Evolutionary conservation across 306 rosid genomes (phyloP).

Genomic region (Malus sylvestris): DNA sequence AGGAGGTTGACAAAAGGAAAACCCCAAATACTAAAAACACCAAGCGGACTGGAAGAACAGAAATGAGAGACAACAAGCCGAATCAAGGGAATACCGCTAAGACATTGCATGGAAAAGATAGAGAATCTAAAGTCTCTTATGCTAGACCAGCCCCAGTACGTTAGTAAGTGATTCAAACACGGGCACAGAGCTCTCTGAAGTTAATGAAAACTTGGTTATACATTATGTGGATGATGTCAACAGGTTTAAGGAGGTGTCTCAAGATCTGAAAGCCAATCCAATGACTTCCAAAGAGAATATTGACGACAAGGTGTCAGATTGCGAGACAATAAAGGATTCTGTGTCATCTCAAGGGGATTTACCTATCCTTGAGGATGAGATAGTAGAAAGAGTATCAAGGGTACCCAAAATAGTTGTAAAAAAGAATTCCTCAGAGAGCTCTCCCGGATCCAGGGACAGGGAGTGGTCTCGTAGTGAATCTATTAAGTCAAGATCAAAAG

Average conservation of each 20-base stretch:
- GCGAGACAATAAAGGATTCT: slow-evolving; percentile 62
- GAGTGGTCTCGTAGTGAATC: slow-evolving; percentile 36
- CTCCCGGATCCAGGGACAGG: slow-evolving; percentile 16
- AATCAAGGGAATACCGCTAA: slow-evolving; percentile 42
- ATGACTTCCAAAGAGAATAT: slow-evolving; percentile 34
- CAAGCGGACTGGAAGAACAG: slow-evolving; percentile 47
- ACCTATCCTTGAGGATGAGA: slow-evolving; percentile 49
- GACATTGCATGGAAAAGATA: slow-evolving; percentile 45
- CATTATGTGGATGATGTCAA: slow-evolving; percentile 62
- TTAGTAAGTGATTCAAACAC: slow-evolving; percentile 46
- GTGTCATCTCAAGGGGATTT: slow-evolving; percentile 72
- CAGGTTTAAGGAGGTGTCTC: slow-evolving; percentile 51
- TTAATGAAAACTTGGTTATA: slow-evolving; percentile 45
- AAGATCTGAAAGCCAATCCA: slow-evolving; percentile 37
- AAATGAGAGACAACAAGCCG: slow-evolving; percentile 44
- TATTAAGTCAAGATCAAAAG: slow-evolving; percentile 34
- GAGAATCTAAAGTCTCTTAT: slow-evolving; percentile 33
- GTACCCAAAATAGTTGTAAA: slow-evolving; percentile 32
- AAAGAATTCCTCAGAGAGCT: slow-evolving; percentile 34
- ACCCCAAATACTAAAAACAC: slow-evolving; percentile 42
- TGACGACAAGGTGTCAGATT: slow-evolving; percentile 60
- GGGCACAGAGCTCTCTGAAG: slow-evolving; percentile 45
- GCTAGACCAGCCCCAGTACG: slow-evolving; percentile 26
- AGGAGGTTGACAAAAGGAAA: slow-evolving; percentile 65
- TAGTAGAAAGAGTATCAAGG: slow-evolving; percentile 39